Conservation (phyloP, 2,329 filamentous ascomycete genomes). For the Coleophoma cylindrospora region DNA sequence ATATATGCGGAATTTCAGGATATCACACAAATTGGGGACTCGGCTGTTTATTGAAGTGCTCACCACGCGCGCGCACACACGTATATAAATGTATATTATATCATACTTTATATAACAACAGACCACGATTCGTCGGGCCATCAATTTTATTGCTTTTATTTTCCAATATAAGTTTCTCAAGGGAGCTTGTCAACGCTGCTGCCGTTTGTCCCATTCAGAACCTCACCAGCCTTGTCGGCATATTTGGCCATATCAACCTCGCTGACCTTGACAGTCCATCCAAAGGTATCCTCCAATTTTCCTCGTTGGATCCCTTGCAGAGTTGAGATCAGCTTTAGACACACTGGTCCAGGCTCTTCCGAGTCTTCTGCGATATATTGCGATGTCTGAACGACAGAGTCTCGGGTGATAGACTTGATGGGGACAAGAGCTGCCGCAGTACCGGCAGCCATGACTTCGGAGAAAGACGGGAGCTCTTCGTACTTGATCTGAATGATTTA, state of each 20-base stretch:
- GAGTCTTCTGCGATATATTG: constrained; percentile 49
- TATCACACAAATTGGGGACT: too few relatives aligned
- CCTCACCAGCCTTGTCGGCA: constrained; percentile 5
- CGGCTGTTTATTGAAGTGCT: too few relatives aligned
- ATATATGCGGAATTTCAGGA: too few relatives aligned
- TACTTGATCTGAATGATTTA: constrained; percentile 51
- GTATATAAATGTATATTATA: too few relatives aligned
- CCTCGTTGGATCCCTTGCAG: constrained; percentile 85
- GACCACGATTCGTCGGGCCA: not conserved
- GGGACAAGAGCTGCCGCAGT: constrained; percentile 90
- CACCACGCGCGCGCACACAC: too few relatives aligned
- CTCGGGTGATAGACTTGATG: constrained; percentile 82
- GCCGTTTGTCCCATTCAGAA: constrained; percentile 16
- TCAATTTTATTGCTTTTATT: not conserved
- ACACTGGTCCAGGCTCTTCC: constrained; percentile 70
- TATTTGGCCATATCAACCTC: constrained; percentile 22
- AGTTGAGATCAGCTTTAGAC: constrained; percentile 65
- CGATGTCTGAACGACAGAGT: constrained; percentile 43
- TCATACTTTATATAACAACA: too few relatives aligned
- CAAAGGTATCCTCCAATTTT: constrained; percentile 60
- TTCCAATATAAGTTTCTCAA: not conserved
- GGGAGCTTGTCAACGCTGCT: constrained; percentile 11
- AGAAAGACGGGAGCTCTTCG: constrained; percentile 52
- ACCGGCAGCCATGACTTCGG: constrained; percentile 84
- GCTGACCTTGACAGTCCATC: constrained; percentile 26